These are phyloP conservation scores for Wickerhamiella allomyrinae DNA, from an alignment of 805 yeast species.

Conservation along the genomic window DNA sequence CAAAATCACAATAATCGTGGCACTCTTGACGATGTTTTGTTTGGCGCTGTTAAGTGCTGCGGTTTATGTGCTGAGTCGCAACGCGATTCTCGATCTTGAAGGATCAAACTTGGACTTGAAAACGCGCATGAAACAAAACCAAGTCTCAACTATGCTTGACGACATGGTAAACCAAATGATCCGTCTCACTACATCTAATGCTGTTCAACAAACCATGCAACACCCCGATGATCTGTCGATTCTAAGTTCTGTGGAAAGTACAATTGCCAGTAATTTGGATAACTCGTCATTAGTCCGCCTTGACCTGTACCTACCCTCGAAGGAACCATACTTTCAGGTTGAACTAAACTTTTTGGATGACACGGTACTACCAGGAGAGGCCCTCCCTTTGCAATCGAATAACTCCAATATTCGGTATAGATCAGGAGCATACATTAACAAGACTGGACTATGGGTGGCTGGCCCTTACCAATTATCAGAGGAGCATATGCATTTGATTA, in stretches of 20 bases:
- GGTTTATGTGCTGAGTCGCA: conserved; percentile 13
- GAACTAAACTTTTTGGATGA: neutral
- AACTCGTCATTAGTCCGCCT: neutral
- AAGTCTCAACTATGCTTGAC: conserved; percentile 11
- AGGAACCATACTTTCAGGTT: neutral
- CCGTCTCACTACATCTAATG: conserved; percentile 10
- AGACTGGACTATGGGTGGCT: neutral
- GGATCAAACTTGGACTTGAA: conserved; percentile 15
- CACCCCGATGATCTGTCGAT: conserved; percentile 1
- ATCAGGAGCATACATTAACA: neutral
- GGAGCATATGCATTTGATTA: conserved; percentile 7
- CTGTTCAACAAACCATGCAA: conserved; percentile 9
- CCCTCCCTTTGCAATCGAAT: conserved; percentile 5
- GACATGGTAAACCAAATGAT: conserved; percentile 7
- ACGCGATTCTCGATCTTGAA: conserved; percentile 26
- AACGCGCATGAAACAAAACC: conserved; percentile 13
- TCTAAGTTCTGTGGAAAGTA: conserved; percentile 3
- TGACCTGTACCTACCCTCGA: neutral
- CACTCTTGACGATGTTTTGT: conserved; percentile 54
- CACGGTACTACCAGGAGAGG: neutral
- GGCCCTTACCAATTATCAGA: conserved; percentile 9
- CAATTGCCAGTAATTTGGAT: neutral
- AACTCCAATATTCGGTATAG: conserved; percentile 8
- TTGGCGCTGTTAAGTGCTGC: conserved; percentile 60
- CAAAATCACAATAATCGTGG: conserved; percentile 58